Percentiles rank a stretch among this genome's conserved stretches.
Conservation (phyloP, 2,329 filamentous ascomycete genomes). For the Gnomoniopsis sp. region DNA sequence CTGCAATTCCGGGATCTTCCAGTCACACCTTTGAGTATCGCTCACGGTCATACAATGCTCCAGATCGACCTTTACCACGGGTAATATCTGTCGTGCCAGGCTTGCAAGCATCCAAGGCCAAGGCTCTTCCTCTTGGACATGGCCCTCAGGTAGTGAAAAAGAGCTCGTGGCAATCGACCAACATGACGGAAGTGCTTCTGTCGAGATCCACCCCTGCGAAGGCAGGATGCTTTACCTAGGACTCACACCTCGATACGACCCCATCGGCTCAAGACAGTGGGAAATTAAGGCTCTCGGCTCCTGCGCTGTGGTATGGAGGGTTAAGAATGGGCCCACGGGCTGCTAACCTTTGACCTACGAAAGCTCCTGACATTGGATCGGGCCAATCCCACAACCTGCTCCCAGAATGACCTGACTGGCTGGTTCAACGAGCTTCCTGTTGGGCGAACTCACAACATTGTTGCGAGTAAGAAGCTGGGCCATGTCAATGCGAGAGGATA, state of each 20-base stretch:
- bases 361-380: slow-evolving; percentile 49
- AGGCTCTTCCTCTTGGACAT: slow-evolving; percentile 47
- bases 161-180: slow-evolving; percentile 54
- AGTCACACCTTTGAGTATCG: background rate
- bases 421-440: slow-evolving; percentile 38
- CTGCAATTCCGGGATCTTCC: background rate
- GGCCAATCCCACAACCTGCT: slow-evolving; percentile 39
- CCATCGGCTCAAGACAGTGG: slow-evolving; percentile 45
- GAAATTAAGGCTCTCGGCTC: slow-evolving; percentile 44
- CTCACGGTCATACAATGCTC: background rate
- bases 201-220: slow-evolving; percentile 45
- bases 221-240: slow-evolving; percentile 52
- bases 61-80: slow-evolving; percentile 36
- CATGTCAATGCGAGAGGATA: slow-evolving; percentile 45
- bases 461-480: slow-evolving; percentile 38
- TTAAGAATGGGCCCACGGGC: slow-evolving; percentile 48
- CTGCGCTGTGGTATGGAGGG: slow-evolving; percentile 38
- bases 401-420: slow-evolving; percentile 37
- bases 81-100: slow-evolving; percentile 31
- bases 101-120: slow-evolving; percentile 31
- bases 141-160: slow-evolving; percentile 48
- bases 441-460: slow-evolving; percentile 44
- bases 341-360: slow-evolving; percentile 62
- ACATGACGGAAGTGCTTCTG: slow-evolving; percentile 51
- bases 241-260: slow-evolving; percentile 45